Evolutionary conservation across 192 early-diverging fungal genomes (phyloP), one percentile per base, ranked within the genome.

Genomic region (Globomyces pollinis-pini): DNA sequence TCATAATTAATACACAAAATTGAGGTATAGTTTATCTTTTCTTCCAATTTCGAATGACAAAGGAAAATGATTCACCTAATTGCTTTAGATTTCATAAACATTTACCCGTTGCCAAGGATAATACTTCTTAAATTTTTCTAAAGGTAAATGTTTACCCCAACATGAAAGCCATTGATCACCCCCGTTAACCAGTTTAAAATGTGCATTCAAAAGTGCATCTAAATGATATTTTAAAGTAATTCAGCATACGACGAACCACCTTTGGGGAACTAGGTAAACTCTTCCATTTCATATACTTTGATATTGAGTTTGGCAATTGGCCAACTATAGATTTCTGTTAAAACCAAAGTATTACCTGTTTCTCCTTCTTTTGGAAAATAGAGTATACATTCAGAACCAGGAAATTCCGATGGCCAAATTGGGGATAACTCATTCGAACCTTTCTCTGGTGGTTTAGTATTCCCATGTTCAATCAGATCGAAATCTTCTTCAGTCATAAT

Each of bases 41-140:
- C 76, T 60, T 0, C 76, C 76, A 28, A 74, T 62, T 50, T 78
- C 67, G 49, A 78, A 78, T 21, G 68, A 65, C 64, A 70, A 61
- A 2, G 77, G 77, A 56, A 70, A 79, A 50, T 79, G 77, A 51
- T 79, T 79, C n/a, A n/a, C n/a, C n/a, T n/a, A n/a, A n/a, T n/a
- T n/a, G n/a, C n/a, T n/a, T n/a, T n/a, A n/a, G n/a, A n/a, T n/a
- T n/a, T n/a, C n/a, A n/a, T n/a, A n/a, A n/a, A n/a, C n/a, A n/a
- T n/a, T n/a, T 18, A 79, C 66, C 52, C 71, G 75, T 57, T 79
- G 73, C 71, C 72, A 79, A 12, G 70, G 66, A 11, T 64, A 50
- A 29, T 70, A 53, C 26, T 38, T 31, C 36, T 70, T 72, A 54
- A 71, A 75, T 28, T 60, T 52, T 15, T 70, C 67, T 11, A 55